phyloP scores from a whole-genome alignment of 768 basidiomycete genomes.

The Amanita jacksonii region DNA sequence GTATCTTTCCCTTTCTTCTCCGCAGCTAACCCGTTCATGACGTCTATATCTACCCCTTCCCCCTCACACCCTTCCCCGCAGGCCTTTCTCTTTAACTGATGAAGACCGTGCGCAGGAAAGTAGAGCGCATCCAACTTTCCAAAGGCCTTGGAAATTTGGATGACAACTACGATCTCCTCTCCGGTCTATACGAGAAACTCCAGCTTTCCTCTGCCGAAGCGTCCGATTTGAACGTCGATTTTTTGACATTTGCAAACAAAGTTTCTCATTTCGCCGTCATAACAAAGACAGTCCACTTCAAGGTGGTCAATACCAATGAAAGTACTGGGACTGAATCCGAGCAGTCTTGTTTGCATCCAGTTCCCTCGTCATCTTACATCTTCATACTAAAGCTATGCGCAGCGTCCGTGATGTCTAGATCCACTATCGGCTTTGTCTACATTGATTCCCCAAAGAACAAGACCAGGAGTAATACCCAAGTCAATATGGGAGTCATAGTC shows the following conservation, averaged over 20 bases:
- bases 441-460: conserved; percentile 23
- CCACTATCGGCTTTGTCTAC: conserved; percentile 34
- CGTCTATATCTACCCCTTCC: no score
- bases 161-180: conserved; percentile 25
- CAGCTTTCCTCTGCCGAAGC: conserved; percentile 33
- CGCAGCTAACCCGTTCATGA: no score
- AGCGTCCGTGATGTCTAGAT: background rate
- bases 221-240: conserved; percentile 24
- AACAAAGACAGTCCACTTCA: no score
- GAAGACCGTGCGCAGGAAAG: background rate
- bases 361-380: conserved; percentile 31
- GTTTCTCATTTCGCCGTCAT: no score
- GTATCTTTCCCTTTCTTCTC: background rate
- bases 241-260: no score
- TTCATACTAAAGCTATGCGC: background rate
- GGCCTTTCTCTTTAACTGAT: background rate
- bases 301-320: no score
- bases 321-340: no score
- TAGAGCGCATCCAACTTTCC: conserved; percentile 16
- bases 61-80: background rate
- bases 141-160: conserved; percentile 29
- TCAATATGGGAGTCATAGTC: conserved; percentile 48
- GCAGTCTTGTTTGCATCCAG: conserved; percentile 28
- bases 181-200: conserved; percentile 28
- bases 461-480: conserved; percentile 31